Evolutionary conservation across 140 eudicot species (phyloP), one percentile per base, ranked within the genome.

Genomic region (Erigeron philadelphicus): DNA sequence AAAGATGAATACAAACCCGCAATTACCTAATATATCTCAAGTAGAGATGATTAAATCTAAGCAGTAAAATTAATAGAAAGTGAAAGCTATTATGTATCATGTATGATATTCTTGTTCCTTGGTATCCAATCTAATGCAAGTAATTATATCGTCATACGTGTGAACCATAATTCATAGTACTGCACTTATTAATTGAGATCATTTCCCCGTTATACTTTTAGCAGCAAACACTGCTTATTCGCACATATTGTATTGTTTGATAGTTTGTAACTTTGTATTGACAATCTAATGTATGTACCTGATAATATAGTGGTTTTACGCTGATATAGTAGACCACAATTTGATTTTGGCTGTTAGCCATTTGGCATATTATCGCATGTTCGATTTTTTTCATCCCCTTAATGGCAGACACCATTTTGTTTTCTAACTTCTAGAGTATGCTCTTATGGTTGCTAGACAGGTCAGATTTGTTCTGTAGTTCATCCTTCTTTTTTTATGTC

Each of bases 381-480:
- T 21, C 21, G 57, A 66, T 5, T 46, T 56, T 8, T 66, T 8
- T 45, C 42, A 66, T 10, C 58, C 70, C 71, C 11, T 19, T 9
- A 65, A 45, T 21, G 35, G 42, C 43, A 23, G 17, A 7, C 35
- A 15, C 16, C 19, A 45, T 17, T 17, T 21, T 46, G 45, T 46
- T 47, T 66, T 45, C 42, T 13, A n/a, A 66, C 12, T 47, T 66
- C 18, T 46, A 47, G 8, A 11, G 23, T 25, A 48, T 1, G 58
- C 44, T 48, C 44, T 47, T 46, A 21, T 66, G 44, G 71, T 65
- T 65, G 70, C 42, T 65, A 18, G 57, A 15, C n/a, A 31, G 56
- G 56, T 5, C 7, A 16, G 55, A 54, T 19, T 11, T 44, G 55
- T 53, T 11, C 43, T 45, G 16, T n/a, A 49, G 21, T 5, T 47